Conservation (phyloP, 1,284 basidiomycete species). For the Ceratobasidium sp. region DNA sequence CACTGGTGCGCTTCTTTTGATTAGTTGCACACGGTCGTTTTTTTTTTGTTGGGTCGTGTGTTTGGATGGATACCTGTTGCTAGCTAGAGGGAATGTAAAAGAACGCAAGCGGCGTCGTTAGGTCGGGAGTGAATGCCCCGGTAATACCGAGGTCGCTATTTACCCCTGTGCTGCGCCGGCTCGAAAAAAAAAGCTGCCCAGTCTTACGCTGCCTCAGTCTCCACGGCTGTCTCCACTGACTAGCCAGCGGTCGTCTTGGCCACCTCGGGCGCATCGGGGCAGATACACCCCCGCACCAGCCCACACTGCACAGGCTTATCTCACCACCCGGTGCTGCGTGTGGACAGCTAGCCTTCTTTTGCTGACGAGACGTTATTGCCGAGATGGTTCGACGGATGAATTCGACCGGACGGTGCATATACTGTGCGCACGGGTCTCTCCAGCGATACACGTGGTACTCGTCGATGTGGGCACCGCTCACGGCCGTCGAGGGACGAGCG, state of each 20-base stretch:
- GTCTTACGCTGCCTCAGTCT: too few species aligned
- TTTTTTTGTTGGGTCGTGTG: background rate
- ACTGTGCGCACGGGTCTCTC: background rate
- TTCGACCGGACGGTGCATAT: background rate
- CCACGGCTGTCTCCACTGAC: too few species aligned
- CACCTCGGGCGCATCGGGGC: background rate
- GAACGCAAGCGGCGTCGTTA: too few species aligned
- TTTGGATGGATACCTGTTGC: background rate
- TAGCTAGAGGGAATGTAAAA: too few species aligned
- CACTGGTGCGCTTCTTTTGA: background rate
- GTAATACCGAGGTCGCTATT: too few species aligned
- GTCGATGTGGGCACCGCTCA: background rate
- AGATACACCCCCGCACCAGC: background rate
- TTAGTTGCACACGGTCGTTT: background rate
- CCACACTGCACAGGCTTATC: conserved; percentile 9
- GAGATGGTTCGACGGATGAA: conserved; percentile 4
- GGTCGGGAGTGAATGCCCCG: too few species aligned
- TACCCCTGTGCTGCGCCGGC: too few species aligned
- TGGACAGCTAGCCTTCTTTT: background rate
- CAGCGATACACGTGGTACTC: background rate
- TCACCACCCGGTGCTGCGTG: conserved; percentile 4
- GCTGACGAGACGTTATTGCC: conserved; percentile 1
- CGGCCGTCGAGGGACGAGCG: background rate
- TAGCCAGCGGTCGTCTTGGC: too few species aligned
- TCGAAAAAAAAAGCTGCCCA: too few species aligned